Evolutionary conservation across 2,329 filamentous ascomycete genomes (phyloP).

Genomic region (Colletotrichum sp.): DNA sequence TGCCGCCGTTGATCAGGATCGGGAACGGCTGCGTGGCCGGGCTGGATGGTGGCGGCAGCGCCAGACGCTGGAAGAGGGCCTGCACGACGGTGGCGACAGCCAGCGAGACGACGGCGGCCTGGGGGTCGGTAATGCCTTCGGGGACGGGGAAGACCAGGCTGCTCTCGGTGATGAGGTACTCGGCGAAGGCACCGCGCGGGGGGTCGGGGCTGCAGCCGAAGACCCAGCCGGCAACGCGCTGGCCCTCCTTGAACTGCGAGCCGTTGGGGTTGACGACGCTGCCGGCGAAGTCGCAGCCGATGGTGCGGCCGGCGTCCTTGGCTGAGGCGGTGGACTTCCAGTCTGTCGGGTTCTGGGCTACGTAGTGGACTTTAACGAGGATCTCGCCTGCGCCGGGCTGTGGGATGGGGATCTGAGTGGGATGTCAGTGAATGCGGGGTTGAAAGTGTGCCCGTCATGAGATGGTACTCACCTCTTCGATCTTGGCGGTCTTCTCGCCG

Average conservation of each 20-base stretch:
- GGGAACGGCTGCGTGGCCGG: constrained; percentile 8
- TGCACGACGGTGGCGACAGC: constrained; percentile 13
- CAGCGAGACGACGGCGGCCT: constrained; percentile 10
- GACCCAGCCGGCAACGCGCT: constrained; percentile 38
- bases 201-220: constrained; percentile 27
- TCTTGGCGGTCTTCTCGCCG: constrained; percentile 30
- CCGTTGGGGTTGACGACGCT: constrained; percentile 32
- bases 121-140: background rate
- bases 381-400: constrained; percentile 34
- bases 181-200: constrained; percentile 13
- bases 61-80: constrained; percentile 12
- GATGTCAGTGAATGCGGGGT: background rate
- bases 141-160: constrained; percentile 14
- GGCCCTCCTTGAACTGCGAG: constrained; percentile 31
- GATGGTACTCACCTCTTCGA: constrained; percentile 25
- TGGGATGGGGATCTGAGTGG: constrained; percentile 25
- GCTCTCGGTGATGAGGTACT: constrained; percentile 18
- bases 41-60: background rate
- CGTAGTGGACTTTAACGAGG: constrained; percentile 34
- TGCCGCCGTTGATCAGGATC: constrained; percentile 31
- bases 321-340: constrained; percentile 30
- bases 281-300: constrained; percentile 40
- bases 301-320: constrained; percentile 25
- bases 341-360: constrained; percentile 39
- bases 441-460: background rate